Evolutionary conservation across 2,329 filamentous ascomycete species (phyloP).

Genomic region (Ophiostoma montium): DNA sequence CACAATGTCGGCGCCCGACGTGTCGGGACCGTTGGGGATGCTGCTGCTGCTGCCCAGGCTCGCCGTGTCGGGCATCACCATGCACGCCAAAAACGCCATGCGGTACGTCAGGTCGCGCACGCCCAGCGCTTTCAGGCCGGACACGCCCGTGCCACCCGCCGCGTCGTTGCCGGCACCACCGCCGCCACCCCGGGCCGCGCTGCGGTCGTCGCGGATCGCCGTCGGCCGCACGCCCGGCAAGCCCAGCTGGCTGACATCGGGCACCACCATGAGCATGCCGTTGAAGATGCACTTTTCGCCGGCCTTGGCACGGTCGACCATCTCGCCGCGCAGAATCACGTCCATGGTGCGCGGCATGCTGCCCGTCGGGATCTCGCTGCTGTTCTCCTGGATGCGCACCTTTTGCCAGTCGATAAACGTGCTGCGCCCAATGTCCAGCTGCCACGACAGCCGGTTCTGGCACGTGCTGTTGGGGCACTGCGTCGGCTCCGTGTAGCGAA

Average conservation of each 20-base stretch:
- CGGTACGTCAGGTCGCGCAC: conserved; percentile 91
- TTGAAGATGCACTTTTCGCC: conserved; percentile 98
- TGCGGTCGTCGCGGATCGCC: conserved; percentile 69
- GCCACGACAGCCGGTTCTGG: conserved; percentile 84
- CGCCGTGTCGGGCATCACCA: conserved; percentile 81
- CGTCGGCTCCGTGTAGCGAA: conserved; percentile 91
- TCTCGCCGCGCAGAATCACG: conserved; percentile 88
- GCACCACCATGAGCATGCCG: conserved; percentile 87
- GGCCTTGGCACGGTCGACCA: conserved; percentile 93
- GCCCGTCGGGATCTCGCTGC: conserved; percentile 91
- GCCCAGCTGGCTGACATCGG: conserved; percentile 88
- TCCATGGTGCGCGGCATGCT: conserved; percentile 99
- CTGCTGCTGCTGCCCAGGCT: conserved; percentile 62
- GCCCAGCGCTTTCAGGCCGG: conserved; percentile 80
- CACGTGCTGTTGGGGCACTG: conserved; percentile 85
- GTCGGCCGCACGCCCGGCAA: conserved; percentile 75
- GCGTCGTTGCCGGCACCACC: conserved; percentile 53
- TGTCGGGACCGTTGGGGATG: conserved; percentile 21
- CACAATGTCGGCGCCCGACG: conserved; percentile 71
- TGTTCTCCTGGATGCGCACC: conserved; percentile 95
- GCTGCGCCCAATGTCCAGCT: conserved; percentile 89
- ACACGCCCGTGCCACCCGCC: conserved; percentile 70
- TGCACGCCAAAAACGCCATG: conserved; percentile 91
- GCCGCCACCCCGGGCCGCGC: conserved; percentile 26
- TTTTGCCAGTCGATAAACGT: conserved; percentile 99